Evolutionary conservation across 345 rosid genomes (phyloP).

Genomic region (Eucalyptus fibrosa): DNA sequence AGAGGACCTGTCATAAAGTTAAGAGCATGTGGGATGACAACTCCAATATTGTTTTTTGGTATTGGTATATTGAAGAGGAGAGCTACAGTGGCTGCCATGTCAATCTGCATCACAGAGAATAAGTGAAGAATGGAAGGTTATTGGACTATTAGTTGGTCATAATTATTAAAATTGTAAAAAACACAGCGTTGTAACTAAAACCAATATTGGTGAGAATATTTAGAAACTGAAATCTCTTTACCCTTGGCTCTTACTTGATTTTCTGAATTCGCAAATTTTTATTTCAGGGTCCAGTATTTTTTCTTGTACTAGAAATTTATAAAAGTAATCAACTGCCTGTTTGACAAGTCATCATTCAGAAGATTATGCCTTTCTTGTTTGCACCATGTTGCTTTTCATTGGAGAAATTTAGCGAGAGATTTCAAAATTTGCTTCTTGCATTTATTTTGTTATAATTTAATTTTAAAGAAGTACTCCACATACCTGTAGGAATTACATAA

Average conservation of each 20-base stretch:
- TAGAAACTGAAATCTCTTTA: not conserved
- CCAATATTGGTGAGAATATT: not conserved
- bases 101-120: constrained; percentile 28
- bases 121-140: not conserved
- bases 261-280: not conserved
- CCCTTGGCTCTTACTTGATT: too few species aligned
- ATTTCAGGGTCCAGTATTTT: not conserved
- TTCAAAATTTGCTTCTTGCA: not conserved
- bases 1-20: constrained; percentile 45
- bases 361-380: not conserved
- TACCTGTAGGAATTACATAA: not conserved
- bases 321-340: not conserved
- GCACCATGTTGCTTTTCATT: not conserved
- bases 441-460: not conserved
- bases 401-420: not conserved
- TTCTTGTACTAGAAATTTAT: not conserved
- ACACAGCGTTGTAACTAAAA: not conserved
- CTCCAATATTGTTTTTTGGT: constrained; percentile 80
- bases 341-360: not conserved
- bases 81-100: constrained; percentile 78
- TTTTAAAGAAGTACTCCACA: not conserved
- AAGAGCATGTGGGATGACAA: constrained; percentile 50
- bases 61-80: constrained; percentile 76
- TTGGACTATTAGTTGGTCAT: not conserved
- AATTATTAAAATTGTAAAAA: not conserved